phyloP scores from a whole-genome alignment of 305 asterid species.

The Solanum hybrid region DNA sequence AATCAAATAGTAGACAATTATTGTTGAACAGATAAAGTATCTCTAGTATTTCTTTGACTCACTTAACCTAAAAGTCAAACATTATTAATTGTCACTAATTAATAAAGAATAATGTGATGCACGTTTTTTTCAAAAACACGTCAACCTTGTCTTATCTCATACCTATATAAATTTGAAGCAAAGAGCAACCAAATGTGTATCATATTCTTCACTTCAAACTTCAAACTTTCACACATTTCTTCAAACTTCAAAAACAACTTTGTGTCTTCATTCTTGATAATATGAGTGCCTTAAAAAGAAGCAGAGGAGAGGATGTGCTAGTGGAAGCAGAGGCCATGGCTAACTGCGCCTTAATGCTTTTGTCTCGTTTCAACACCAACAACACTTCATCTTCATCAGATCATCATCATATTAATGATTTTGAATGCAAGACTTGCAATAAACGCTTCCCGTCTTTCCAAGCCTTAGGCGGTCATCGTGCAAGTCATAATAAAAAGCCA shows the following conservation, averaged over 20 bases:
- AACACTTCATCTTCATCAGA: not conserved
- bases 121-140: not conserved
- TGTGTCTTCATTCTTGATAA: not conserved
- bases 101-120: not conserved
- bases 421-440: conserved; percentile 3
- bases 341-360: not conserved
- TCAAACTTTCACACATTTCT: not conserved
- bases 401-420: not conserved
- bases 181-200: not conserved
- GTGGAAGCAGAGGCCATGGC: not conserved
- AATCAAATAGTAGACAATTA: too few species aligned
- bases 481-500: conserved; percentile 7
- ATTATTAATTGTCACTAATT: not conserved
- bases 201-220: not conserved
- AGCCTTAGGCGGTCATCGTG: conserved; percentile 7
- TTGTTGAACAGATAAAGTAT: not conserved
- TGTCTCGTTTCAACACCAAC: not conserved
- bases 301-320: not conserved
- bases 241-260: not conserved
- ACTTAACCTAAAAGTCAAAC: not conserved
- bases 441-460: not conserved
- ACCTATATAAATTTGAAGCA: not conserved
- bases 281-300: not conserved
- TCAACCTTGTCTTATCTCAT: not conserved
- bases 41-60: not conserved